Percentiles rank a stretch among this genome's conserved stretches.
phyloP scores from a whole-genome alignment of 768 basidiomycete species.

The Boletus fagicola region DNA sequence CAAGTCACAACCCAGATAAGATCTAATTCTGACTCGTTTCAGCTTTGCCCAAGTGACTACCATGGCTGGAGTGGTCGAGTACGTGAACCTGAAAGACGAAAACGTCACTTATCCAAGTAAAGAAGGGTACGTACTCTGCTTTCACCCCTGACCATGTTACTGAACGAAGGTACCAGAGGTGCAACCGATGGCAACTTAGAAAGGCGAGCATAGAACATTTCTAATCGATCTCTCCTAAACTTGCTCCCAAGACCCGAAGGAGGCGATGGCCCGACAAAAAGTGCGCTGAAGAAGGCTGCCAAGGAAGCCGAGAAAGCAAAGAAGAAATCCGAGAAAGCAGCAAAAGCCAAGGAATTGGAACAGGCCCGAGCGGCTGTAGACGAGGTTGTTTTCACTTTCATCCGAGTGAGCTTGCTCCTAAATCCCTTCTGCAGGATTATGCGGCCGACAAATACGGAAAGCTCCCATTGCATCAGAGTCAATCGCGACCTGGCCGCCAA shows the following conservation, averaged over 20 bases:
- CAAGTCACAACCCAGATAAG: conserved; percentile 18
- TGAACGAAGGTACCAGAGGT: conserved; percentile 5
- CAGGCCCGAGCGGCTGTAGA: conserved; percentile 68
- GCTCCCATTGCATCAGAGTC: conserved; percentile 89
- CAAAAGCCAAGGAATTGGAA: conserved; percentile 74
- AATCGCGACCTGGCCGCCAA: conserved; percentile 60
- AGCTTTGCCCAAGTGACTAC: neutral
- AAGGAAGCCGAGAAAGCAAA: conserved; percentile 90
- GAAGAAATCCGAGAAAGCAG: conserved; percentile 84
- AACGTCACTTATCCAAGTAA: neutral
- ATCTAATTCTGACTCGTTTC: conserved; percentile 12
- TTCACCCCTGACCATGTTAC: neutral
- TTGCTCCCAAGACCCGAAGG: conserved; percentile 19
- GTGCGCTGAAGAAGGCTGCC: conserved; percentile 85
- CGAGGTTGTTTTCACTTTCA: conserved; percentile 29
- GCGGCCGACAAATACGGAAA: conserved; percentile 80
- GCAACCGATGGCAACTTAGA: conserved; percentile 11
- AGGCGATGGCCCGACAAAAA: conserved; percentile 70
- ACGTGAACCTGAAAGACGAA: neutral
- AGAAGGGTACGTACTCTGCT: conserved; percentile 11
- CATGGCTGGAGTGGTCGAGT: conserved; percentile 16
- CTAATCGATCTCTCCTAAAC: conserved; percentile 1
- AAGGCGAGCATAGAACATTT: conserved; percentile 5
- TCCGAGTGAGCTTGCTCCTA: conserved; percentile 35
- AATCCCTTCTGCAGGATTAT: conserved; percentile 54